A percentile compares a stretch with the other conserved stretches of the same genome.
phyloP scores from a whole-genome alignment of 495 filamentous ascomycete species.

The Amorphotheca resinae region DNA sequence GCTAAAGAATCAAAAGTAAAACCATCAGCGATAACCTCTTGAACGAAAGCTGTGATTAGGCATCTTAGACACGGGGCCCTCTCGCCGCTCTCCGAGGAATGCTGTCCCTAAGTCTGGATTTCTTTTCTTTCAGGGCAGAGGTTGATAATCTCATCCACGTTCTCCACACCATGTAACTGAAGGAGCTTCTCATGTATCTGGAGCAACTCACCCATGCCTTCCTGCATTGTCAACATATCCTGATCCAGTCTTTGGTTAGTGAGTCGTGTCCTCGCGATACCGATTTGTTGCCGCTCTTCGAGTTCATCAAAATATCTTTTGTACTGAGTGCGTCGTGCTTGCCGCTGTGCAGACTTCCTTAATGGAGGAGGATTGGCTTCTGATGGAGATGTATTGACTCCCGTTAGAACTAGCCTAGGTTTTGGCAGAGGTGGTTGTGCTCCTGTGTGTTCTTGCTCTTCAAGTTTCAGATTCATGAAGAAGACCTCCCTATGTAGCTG shows the following conservation, averaged over 20 bases:
- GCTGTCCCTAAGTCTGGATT: too few relatives aligned
- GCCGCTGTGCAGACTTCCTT: too few relatives aligned
- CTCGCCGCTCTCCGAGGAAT: too few relatives aligned
- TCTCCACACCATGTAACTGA: neutral
- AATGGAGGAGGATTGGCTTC: too few relatives aligned
- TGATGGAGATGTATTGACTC: too few relatives aligned
- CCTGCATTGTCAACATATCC: neutral
- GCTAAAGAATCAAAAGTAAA: too few relatives aligned
- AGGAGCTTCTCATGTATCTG: neutral
- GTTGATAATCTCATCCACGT: neutral
- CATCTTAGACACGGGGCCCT: too few relatives aligned
- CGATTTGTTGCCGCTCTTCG: neutral
- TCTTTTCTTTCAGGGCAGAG: slow-evolving; percentile 1
- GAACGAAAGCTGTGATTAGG: too few relatives aligned
- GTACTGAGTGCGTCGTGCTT: too few relatives aligned
- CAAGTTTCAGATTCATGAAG: neutral
- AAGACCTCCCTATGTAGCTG: neutral
- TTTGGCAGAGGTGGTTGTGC: too few relatives aligned
- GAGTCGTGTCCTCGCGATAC: neutral
- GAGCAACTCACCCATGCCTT: neutral
- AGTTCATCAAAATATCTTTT: neutral
- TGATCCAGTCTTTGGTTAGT: neutral
- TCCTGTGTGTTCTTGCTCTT: neutral
- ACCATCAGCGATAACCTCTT: too few relatives aligned
- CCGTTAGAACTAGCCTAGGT: too few relatives aligned